A percentile compares a stretch with the other conserved stretches of the same genome.
Conservation (phyloP, 75 land plant species). For the Ceratopteris richardii region DNA sequence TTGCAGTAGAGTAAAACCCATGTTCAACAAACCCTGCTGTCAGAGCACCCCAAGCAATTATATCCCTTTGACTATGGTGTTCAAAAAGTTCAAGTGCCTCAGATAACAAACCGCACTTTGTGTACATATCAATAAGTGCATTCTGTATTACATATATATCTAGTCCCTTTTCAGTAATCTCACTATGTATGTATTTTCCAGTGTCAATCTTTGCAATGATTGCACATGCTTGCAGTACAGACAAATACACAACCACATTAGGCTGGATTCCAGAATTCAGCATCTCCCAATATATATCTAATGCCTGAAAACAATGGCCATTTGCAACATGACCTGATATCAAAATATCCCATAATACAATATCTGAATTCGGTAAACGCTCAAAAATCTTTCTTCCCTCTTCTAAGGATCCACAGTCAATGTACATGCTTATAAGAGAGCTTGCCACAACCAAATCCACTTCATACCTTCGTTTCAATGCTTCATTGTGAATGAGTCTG, state of each 20-base stretch:
- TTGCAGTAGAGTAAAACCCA: slow-evolving; percentile 2
- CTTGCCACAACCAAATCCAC: neutral
- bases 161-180: slow-evolving; percentile 8
- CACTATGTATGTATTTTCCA: slow-evolving; percentile 23
- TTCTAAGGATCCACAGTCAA: slow-evolving; percentile 4
- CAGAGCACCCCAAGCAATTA: slow-evolving; percentile 22
- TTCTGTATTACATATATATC: slow-evolving; percentile 4
- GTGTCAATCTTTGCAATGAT: slow-evolving; percentile 11
- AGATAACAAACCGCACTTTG: slow-evolving; percentile 16
- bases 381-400: slow-evolving; percentile 20
- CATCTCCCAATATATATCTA: slow-evolving; percentile 21
- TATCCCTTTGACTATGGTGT: slow-evolving; percentile 1
- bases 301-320: slow-evolving; percentile 20
- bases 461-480: slow-evolving; percentile 5
- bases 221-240: slow-evolving; percentile 29
- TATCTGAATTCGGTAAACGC: slow-evolving; percentile 10
- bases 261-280: slow-evolving; percentile 22
- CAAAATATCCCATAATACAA: slow-evolving; percentile 43
- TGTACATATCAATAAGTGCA: slow-evolving; percentile 27
- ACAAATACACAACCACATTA: slow-evolving; percentile 22
- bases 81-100: slow-evolving; percentile 13
- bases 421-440: slow-evolving; percentile 26
- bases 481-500: slow-evolving; percentile 13
- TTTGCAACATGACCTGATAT: slow-evolving; percentile 36
- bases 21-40: slow-evolving; percentile 16